Percentiles rank a stretch among this genome's conserved stretches.
phyloP scores from a whole-genome alignment of 2,329 filamentous ascomycete genomes.

The Ramularia endophylla region DNA sequence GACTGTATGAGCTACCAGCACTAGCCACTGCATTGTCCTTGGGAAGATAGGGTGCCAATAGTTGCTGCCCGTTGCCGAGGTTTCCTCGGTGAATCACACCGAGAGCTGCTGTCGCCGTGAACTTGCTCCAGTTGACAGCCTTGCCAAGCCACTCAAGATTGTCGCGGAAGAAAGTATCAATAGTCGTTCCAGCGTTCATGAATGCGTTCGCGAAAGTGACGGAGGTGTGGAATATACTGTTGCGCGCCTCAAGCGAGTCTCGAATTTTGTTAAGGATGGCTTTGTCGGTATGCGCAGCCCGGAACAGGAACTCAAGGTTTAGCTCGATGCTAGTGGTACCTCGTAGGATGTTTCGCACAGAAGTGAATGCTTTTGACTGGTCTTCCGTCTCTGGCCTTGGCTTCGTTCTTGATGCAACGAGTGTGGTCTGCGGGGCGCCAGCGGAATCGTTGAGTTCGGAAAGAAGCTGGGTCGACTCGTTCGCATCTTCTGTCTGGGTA shows the following conservation, averaged over 20 bases:
- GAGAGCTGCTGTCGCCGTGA: conserved; percentile 91
- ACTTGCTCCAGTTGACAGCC: conserved; percentile 99
- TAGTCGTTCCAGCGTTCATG: conserved; percentile 98
- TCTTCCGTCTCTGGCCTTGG: conserved; percentile 42
- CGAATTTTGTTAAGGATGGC: conserved; percentile 93
- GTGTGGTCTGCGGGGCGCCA: conserved; percentile 48
- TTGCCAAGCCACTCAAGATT: conserved; percentile 98
- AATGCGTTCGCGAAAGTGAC: conserved; percentile 98
- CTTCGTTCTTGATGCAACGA: conserved; percentile 39
- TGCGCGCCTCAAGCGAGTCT: conserved; percentile 89
- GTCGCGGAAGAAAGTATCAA: conserved; percentile 97
- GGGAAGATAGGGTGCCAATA: conserved; percentile 91
- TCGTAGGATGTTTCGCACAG: conserved; percentile 61
- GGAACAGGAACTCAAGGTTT: conserved; percentile 92
- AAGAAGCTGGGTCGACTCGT: conserved; percentile 55
- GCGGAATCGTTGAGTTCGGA: conserved; percentile 50
- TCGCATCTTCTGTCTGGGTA: conserved; percentile 41
- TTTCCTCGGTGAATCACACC: conserved; percentile 97
- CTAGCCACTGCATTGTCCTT: conserved; percentile 62
- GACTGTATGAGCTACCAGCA: conserved; percentile 85
- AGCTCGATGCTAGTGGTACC: conserved; percentile 91
- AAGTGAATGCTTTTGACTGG: conserved; percentile 49
- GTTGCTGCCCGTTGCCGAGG: conserved; percentile 83
- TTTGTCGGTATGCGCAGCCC: conserved; percentile 83
- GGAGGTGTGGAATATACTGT: conserved; percentile 97